Evolutionary conservation across 1,284 basidiomycete species (phyloP), one percentile per base, ranked within the genome.

Genomic region (Ceratobasidium sp.): DNA sequence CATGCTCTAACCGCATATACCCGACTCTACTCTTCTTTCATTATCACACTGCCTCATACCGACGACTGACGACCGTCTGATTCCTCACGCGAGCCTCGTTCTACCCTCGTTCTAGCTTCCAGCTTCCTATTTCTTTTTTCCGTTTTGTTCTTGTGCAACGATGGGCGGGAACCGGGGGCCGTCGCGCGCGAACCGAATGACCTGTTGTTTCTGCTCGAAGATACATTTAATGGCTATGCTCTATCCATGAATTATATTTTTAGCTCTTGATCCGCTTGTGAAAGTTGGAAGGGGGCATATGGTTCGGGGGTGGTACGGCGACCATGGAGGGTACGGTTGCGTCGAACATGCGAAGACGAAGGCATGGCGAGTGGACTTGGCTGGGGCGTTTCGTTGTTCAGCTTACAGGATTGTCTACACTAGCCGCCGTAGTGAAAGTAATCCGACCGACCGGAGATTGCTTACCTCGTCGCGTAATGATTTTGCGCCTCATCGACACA

Each of bases 1-100:
- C 80, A 87, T 92, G 78, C 86, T 92, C 83, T 92, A 88, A 86
- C 17, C 9, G n/a, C 13, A 20, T 17, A 48, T 48, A 7, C n/a
- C 46, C 46, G 17, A 7, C 46, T 48, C 46, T 17, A 48, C n/a
- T n/a, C n/a, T n/a, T n/a, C n/a, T n/a, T 6, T 20, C 17, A n/a
- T 23, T 2, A 56, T 56, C 40, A 44, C 61, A n/a, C 61, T 40
- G 23, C 23, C 40, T 40, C 5, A 42, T n/a, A n/a, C 61, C 26
- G 17, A 38, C 33, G 26, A 61, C 59, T 23, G 59, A 26, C 59
- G 33, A 26, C 33, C 17, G 10, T 20, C 59, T 13, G 6, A 61
- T 20, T 13, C 26, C 59, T 38, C 28, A 7, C 26, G 40, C 26
- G 26, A 20, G 33, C 59, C 59, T 61, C 59, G 10, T 61, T 20